Evolutionary conservation across 192 early-diverging fungal species (phyloP), one percentile per base, ranked within the genome.

Genomic region (Cetraspora pellucida): DNA sequence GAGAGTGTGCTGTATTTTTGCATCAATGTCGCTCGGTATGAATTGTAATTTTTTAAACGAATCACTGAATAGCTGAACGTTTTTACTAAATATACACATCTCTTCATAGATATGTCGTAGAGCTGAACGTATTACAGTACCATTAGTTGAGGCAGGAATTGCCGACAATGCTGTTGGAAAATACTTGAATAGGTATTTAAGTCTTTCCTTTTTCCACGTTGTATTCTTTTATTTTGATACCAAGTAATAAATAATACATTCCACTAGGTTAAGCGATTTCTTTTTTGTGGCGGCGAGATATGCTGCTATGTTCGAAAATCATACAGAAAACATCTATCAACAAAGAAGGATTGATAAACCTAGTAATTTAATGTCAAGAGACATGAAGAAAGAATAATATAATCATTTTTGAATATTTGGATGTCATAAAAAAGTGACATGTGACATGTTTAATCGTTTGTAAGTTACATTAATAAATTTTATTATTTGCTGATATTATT

Each of bases 211-310:
- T 57, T 73, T 46, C 50, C 14, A 49, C 17, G 46, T 30, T 31
- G 11, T 50, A 14, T 31, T 47, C n/a, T 45, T 44, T 14, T 16
- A n/a, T 21, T 0, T 44, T 70, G 2, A 25, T 52, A 30, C 27
- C 52, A 28, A n/a, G 21, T 52, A 5, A 14, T 17, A 10, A 47
- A 16, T 28, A 37, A 49, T 55, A 16, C 63, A 46, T 21, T n/a
- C 23, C 27, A 50, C 11, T 78, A 84, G 83, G 10, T 85, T 98
- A 73, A 95, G 93, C 81, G 96, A 98, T 74, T 98, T 91, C 72
- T 74, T 98, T 59, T 98, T 98, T 82, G 92, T 89, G 21, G 95
- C 95, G 10, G 95, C 94, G 0, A 84, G 96, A 37, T 94, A 83
- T 80, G 89, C 91, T 13, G 95, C 95, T 2, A 91, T 90, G 79